These are phyloP conservation scores for Melanogaster broomeanus DNA, from an alignment of 768 basidiomycete species.

Conservation along the genomic window DNA sequence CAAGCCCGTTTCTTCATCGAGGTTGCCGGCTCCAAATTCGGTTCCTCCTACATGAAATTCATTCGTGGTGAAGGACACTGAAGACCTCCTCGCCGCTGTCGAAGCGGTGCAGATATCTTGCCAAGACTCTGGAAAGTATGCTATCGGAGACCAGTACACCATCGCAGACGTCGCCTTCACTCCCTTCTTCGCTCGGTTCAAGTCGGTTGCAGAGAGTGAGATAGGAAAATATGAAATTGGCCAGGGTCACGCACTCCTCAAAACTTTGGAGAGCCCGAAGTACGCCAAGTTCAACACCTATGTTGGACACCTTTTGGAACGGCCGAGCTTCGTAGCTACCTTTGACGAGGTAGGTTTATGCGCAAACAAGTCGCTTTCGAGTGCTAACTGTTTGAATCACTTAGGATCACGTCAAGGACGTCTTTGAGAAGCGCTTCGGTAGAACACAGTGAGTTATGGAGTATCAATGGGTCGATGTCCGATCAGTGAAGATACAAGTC, in stretches of 20 bases:
- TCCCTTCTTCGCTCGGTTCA: conserved; percentile 61
- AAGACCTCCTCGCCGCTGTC: conserved; percentile 42
- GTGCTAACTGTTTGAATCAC: neutral
- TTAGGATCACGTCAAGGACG: conserved; percentile 12
- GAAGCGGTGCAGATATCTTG: conserved; percentile 54
- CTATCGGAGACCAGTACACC: conserved; percentile 34
- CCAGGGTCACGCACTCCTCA: conserved; percentile 45
- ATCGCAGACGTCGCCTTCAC: conserved; percentile 63
- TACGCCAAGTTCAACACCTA: conserved; percentile 56
- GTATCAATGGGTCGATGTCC: no score
- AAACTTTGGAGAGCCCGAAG: conserved; percentile 40
- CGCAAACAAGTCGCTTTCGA: no score
- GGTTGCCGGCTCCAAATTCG: conserved; percentile 47
- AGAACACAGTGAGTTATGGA: conserved; percentile 3
- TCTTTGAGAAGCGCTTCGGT: conserved; percentile 4
- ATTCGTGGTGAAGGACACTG: conserved; percentile 43
- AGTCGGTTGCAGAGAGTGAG: conserved; percentile 47
- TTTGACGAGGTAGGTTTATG: conserved; percentile 49
- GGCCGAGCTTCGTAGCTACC: conserved; percentile 56
- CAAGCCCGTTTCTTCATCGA: conserved; percentile 66
- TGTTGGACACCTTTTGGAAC: conserved; percentile 43
- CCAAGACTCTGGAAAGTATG: conserved; percentile 43
- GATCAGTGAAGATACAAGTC: neutral
- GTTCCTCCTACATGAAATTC: conserved; percentile 39
- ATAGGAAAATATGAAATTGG: conserved; percentile 51